phyloP scores from a whole-genome alignment of 129 eudicot species.

The Artemisia annua region DNA sequence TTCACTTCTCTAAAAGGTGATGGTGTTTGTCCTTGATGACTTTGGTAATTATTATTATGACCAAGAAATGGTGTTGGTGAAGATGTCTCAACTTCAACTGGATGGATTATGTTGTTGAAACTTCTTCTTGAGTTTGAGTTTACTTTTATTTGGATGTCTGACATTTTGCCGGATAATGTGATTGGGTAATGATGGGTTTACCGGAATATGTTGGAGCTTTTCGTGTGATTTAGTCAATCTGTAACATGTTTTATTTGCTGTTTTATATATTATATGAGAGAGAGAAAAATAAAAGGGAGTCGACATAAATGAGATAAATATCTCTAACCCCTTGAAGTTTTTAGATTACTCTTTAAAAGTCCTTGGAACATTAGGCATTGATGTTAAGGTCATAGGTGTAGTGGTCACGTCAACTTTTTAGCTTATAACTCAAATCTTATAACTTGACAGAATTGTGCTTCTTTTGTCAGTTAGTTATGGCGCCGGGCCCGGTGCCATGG shows the following conservation, averaged over 20 bases:
- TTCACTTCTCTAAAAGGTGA: slow-evolving; percentile 51
- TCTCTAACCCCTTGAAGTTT: slow-evolving; percentile 7
- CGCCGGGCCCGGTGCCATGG: too few species aligned
- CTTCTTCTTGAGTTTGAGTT: slow-evolving; percentile 50
- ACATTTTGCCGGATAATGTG: slow-evolving; percentile 15
- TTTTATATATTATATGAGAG: background rate
- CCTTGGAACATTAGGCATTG: background rate
- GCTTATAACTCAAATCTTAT: too few species aligned
- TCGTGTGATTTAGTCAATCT: background rate
- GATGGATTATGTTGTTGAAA: slow-evolving; percentile 53
- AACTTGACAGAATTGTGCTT: too few species aligned
- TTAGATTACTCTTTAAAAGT: background rate
- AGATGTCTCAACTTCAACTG: slow-evolving; percentile 40
- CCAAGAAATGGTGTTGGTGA: slow-evolving; percentile 21
- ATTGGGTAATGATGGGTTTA: slow-evolving; percentile 40
- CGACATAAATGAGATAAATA: background rate
- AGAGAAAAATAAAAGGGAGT: background rate
- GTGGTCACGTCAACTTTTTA: too few species aligned
- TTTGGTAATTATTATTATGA: too few species aligned
- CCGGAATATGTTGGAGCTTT: slow-evolving; percentile 19
- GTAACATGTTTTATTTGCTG: background rate
- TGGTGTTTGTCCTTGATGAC: slow-evolving; percentile 24
- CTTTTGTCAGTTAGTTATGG: too few species aligned
- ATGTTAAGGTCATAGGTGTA: too few species aligned
- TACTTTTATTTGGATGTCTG: slow-evolving; percentile 33